Conservation (phyloP, 306 rosid genomes). For the Cucumis cinereus region DNA sequence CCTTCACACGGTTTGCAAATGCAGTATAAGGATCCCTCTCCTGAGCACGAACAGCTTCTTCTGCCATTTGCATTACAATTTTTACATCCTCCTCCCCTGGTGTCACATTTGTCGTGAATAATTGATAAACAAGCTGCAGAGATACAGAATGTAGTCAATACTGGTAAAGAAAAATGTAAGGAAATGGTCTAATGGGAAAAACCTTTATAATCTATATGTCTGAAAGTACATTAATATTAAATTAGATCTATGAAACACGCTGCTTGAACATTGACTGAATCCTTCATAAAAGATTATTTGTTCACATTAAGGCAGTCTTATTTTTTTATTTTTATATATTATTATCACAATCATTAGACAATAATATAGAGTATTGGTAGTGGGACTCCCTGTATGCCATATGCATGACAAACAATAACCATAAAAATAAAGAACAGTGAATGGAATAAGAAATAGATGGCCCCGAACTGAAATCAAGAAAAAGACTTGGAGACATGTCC, state of each 20-base stretch:
- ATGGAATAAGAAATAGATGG: not conserved
- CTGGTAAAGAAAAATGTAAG: not conserved
- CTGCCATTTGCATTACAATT: constrained; percentile 98
- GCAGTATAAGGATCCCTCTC: constrained; percentile 91
- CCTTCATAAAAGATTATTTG: not conserved
- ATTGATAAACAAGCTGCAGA: constrained; percentile 85
- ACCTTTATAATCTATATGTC: not conserved
- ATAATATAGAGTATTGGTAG: not conserved
- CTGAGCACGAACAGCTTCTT: constrained; percentile 91
- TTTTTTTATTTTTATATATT: not conserved
- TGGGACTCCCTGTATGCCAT: not conserved
- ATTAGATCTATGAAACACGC: not conserved
- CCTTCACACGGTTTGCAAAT: constrained; percentile 90
- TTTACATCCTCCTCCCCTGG: constrained; percentile 82
- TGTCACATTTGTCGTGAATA: constrained; percentile 62
- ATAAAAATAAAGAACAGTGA: not conserved
- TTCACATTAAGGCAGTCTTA: not conserved
- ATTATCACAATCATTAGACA: too few relatives aligned
- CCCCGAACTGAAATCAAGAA: not conserved
- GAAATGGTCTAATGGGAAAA: not conserved
- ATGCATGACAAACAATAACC: not conserved
- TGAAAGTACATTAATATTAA: not conserved
- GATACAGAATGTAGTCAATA: not conserved
- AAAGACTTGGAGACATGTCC: not conserved
- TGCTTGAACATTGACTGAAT: not conserved